phyloP scores from a whole-genome alignment of 768 basidiomycete genomes.

The Rubroboletus pulcherrimus region DNA sequence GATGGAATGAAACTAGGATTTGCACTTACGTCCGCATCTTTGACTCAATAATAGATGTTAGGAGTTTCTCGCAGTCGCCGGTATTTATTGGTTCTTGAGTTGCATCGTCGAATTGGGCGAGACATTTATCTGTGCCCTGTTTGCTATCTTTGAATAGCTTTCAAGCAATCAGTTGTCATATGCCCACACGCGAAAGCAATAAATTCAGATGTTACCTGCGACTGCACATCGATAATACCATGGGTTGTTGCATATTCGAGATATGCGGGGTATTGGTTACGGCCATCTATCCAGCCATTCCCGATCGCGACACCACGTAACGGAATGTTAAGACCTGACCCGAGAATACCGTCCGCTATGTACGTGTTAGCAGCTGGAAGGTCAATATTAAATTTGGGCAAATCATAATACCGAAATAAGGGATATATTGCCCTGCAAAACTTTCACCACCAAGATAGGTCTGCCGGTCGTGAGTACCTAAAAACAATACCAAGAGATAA shows the following conservation, averaged over 20 bases:
- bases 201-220: slow-evolving; percentile 46
- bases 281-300: slow-evolving; percentile 96
- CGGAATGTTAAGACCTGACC: slow-evolving; percentile 54
- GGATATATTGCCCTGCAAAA: slow-evolving; percentile 97
- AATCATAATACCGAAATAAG: slow-evolving; percentile 71
- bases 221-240: slow-evolving; percentile 68
- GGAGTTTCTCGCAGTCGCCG: slow-evolving; percentile 59
- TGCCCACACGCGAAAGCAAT: not conserved
- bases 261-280: slow-evolving; percentile 85
- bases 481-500: not conserved
- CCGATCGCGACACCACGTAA: slow-evolving; percentile 87
- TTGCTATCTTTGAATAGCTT: slow-evolving; percentile 64
- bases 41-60: slow-evolving; percentile 35
- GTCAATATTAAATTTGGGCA: not conserved
- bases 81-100: slow-evolving; percentile 54
- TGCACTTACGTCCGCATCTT: slow-evolving; percentile 22
- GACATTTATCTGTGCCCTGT: slow-evolving; percentile 56
- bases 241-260: slow-evolving; percentile 81
- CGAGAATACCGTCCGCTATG: slow-evolving; percentile 73
- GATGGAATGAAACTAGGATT: not conserved
- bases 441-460: slow-evolving; percentile 96
- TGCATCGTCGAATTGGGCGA: slow-evolving; percentile 37
- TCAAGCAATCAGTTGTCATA: slow-evolving; percentile 1
- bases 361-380: slow-evolving; percentile 3
- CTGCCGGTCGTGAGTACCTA: slow-evolving; percentile 39